Evolutionary conservation across 1,284 basidiomycete genomes (phyloP), one percentile per base, ranked within the genome.

Genomic region (Dichomitus squalens): DNA sequence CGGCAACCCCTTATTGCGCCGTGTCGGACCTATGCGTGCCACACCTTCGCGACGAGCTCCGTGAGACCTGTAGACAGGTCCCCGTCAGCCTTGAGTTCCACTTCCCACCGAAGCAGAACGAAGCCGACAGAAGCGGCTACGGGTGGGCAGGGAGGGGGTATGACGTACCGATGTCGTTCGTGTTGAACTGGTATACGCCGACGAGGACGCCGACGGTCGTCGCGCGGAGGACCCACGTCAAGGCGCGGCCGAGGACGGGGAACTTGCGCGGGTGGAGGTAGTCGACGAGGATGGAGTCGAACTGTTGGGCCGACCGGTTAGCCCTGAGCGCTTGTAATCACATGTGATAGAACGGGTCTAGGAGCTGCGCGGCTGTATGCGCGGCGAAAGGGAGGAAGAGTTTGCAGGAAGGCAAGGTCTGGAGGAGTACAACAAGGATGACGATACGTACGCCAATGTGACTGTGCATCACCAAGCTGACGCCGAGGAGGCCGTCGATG

Each of bases 181-280:
- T 97, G 80, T 97, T 96, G 81, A 97, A 97, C 74, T 96, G 91
- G 78, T 98, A 99, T 5, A 98, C 82, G 39, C 97, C 96, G 64
- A 93, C 88, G 54, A 97, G 82, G 14, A 90, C 87, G n/a, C 86
- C 89, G 40, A 92, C 86, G 29, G 96, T 98, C 3, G 86, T 78
- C 14, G 85, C 76, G 53, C 94, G 84, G 57, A 98, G 79, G 7
- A 79, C 72, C 96, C 96, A 98, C 31, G 79, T 85, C 23, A 75
- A 68, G 53, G 89, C 59, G 2, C 81, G 86, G 16, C 93, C 95
- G 57, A 93, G 59, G 44, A 88, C 67, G 27, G 92, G 92, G 83
- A 92, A 97, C 78, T 99, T 99, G 76, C 96, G 91, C 54, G 85
- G 80, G 79, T 98, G 95, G 53, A 99, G 72, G 76, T 99, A 99